Evolutionary conservation across 148 eudicot genomes (phyloP), one percentile per base, ranked within the genome.

Genomic region (Fagopyrum esculentum): DNA sequence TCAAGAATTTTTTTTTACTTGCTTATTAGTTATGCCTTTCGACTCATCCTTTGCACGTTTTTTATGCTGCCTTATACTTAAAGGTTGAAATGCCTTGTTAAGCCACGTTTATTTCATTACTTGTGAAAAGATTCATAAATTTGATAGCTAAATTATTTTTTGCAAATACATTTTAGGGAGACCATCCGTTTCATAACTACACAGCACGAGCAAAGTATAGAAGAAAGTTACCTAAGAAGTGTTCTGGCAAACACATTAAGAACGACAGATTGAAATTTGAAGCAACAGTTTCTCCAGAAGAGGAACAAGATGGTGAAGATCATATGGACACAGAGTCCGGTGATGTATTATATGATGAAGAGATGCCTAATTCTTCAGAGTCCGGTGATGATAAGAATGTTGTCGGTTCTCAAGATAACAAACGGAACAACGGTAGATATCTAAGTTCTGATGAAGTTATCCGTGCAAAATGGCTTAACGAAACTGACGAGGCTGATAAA

Each of bases 181-280:
- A 86, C 35, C 93, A 91, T 84, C 96, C 98, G 19, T 94, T 91
- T 81, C 97, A 94, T 80, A 94, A 94, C 79, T 94, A 94, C 79
- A 94, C 98, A 16, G 79, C 87, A 46, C 78, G 97, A 81, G 77
- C 95, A 69, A 86, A 85, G 72, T 94, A 94, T 74, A 84, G 98
- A 77, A 89, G 83, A 82, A 71, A 59, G 16, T 19, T 66, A 56
- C 49, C 75, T 26, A 77, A 77, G 52, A 66, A 19, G 40, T 59
- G 69, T 56, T 57, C 76, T 9, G 54, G 56, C 68, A 79, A 54
- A 77, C 83, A 78, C 71, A 74, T 52, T 75, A 71, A 79, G 35
- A 73, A 81, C 15, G 80, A 78, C 82, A 81, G 79, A 78, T 64
- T 55, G 19, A 84, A 72, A 69, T 66, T 49, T 30, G 73, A 74